A percentile compares a stretch with the other conserved stretches of the same genome.
Conservation (phyloP, 805 yeast species). For the Maudiozyma pseudohumilis region DNA sequence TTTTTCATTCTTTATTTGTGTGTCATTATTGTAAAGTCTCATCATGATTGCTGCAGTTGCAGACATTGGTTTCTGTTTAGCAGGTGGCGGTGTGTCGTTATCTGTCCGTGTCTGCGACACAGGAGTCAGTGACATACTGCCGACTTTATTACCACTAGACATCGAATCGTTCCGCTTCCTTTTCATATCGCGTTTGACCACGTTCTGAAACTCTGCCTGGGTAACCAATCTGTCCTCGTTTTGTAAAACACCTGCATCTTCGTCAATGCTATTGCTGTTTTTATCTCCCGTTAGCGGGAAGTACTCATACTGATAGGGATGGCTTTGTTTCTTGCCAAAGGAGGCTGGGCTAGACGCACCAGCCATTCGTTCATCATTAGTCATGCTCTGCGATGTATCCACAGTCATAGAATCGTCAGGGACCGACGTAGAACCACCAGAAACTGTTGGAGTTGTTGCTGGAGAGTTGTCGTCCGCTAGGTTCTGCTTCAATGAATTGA, state of each 20-base stretch:
- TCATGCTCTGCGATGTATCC: constrained; percentile 1
- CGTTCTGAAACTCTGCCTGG: constrained; percentile 13
- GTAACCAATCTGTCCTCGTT: constrained; percentile 17
- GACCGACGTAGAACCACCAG: background rate
- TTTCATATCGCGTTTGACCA: constrained; percentile 18
- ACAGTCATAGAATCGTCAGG: background rate
- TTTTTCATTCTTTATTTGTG: constrained; percentile 6
- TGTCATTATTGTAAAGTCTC: constrained; percentile 10
- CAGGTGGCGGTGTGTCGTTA: background rate
- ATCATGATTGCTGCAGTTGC: constrained; percentile 14
- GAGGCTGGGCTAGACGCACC: background rate
- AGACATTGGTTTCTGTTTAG: constrained; percentile 1
- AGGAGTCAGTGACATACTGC: background rate
- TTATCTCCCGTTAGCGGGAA: constrained; percentile 3
- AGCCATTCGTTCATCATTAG: background rate
- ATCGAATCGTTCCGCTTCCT: constrained; percentile 13
- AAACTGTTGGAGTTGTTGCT: background rate
- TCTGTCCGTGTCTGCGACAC: constrained; percentile 2
- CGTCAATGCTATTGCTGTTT: constrained; percentile 3
- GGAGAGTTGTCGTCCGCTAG: constrained; percentile 11
- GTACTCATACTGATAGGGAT: constrained; percentile 11
- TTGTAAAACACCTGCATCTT: constrained; percentile 11
- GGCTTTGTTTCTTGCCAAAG: constrained; percentile 4
- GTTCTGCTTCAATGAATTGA: constrained; percentile 16
- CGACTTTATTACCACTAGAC: constrained; percentile 2